Evolutionary conservation across 225 moss, liverwort and hornwort genomes (phyloP), one percentile per base, ranked within the genome.

Genomic region (Neckera pumila): DNA sequence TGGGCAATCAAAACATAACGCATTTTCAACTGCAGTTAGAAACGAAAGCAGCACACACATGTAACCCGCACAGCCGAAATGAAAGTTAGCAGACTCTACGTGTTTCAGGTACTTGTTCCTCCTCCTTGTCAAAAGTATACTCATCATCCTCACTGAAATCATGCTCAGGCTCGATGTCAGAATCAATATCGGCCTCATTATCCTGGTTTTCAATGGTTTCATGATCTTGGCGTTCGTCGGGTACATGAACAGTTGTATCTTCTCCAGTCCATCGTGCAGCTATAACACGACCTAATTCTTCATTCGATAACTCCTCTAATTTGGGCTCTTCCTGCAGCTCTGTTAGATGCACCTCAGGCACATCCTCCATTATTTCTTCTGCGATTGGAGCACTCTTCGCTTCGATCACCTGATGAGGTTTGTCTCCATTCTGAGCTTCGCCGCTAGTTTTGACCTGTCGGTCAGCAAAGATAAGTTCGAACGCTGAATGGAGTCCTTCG

Each of bases 251-350:
- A 89, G 92, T 95, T 78, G 95, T 92, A 91, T 97, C 97, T 92
- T 95, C 96, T 90, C 97, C 97, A 84, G 98, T 97, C 97, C 98
- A 97, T 67, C 96, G 95, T 87, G 98, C 93, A 80, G 97, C 98
- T 89, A 97, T 88, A 56, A 97, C 93, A 88, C 95, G 93, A 80
- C 95, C 97, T 82, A 95, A 90, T 42, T 98, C 94, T 89, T 96
- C 97, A 57, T 93, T 96, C 34, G 94, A 95, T 85, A 98, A 82
- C 73, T 94, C 90, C 71, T 97, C 94, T 91, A 98, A 86, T 77
- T 89, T 95, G 54, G 93, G 93, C 88, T 93, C 92, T 77, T 90
- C 92, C 85, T 93, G 91, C 54, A 92, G 73, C 74, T 93, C 89
- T 82, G 89, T 93, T 80, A 90, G 67, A 77, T 89, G 92, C 79